Conservation (phyloP, 176 grass and related monocot species). For the Tillandsia leiboldiana region DNA sequence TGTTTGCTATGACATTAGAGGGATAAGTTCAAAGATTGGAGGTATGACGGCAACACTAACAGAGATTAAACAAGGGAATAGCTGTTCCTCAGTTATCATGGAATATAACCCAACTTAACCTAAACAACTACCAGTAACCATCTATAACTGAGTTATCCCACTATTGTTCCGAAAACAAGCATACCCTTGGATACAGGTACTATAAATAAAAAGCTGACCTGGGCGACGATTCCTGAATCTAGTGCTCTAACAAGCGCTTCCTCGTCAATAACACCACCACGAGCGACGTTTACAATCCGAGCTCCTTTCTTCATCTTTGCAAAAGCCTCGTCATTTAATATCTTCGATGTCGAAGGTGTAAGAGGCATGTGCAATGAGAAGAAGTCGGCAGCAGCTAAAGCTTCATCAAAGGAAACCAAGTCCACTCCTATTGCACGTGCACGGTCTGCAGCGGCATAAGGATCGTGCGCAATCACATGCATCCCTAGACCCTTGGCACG, state of each 20-base stretch:
- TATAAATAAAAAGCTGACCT: constrained; percentile 27
- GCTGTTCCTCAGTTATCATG: no score
- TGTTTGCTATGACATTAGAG: no score
- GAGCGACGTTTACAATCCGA: constrained; percentile 77
- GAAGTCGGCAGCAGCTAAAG: constrained; percentile 57
- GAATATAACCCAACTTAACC: no score
- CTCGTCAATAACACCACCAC: constrained; percentile 87
- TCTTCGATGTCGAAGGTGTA: constrained; percentile 69
- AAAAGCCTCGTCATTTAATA: constrained; percentile 74
- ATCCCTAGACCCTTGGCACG: constrained; percentile 79
- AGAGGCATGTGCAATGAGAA: constrained; percentile 85
- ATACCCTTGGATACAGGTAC: no score
- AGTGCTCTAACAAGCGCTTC: constrained; percentile 74
- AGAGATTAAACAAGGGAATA: no score
- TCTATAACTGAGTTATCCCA: no score
- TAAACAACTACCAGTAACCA: no score
- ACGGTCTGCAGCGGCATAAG: constrained; percentile 78
- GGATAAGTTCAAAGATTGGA: no score
- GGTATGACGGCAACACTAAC: no score
- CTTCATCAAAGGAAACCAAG: constrained; percentile 67
- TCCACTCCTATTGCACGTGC: constrained; percentile 66
- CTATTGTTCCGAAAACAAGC: background rate
- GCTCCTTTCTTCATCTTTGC: constrained; percentile 85
- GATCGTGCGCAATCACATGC: constrained; percentile 74
- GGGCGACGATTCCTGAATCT: constrained; percentile 73